Evolutionary conservation across 1,284 basidiomycete genomes (phyloP), one percentile per base, ranked within the genome.

Genomic region (Mrakiaceae sp.): DNA sequence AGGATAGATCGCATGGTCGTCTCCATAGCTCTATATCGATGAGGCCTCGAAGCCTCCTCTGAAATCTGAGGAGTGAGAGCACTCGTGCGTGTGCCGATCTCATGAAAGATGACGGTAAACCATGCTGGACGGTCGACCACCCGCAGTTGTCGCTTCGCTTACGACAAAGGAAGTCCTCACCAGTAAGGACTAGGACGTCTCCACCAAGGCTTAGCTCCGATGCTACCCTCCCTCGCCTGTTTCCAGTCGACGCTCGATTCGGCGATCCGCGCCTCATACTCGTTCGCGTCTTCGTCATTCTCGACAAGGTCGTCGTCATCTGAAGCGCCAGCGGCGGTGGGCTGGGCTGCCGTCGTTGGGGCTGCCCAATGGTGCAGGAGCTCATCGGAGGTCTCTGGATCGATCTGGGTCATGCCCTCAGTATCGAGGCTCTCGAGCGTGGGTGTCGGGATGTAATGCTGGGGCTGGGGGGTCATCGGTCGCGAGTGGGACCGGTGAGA

Each of bases 381-480:
- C 27, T 62, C 48, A 16, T 16, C 60, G n/a, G 39, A n/a, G 4
- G 39, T 16, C 11, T 58, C 50, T 9, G 56, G n/a, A 11, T 40
- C 44, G n/a, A 58, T 58, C 44, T 58, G 60, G n/a, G 57, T 44
- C 9, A 66, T 10, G 16, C 60, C 64, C 46, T 62, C 64, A 49
- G 16, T 14, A 27, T 66, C 64, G 56, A 66, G 49, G 5, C 60
- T 56, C 42, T 66, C 64, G 46, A 66, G 55, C 4, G 64, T 66
- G 11, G 47, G n/a, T 1, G 55, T 3, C 5, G 60, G 55, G 1
- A 40, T n/a, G 46, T 55, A 66, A n/a, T 51, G 2, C 42, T 66
- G 64, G 2, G 55, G 55, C 5, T 66, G 55, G n/a, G 27, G 27
- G 27, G 27, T 27, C 27, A 27, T 27, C 27, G 27, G 27, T 27